Conservation (phyloP, 2,329 filamentous ascomycete genomes). For the Fusarium sp. region DNA sequence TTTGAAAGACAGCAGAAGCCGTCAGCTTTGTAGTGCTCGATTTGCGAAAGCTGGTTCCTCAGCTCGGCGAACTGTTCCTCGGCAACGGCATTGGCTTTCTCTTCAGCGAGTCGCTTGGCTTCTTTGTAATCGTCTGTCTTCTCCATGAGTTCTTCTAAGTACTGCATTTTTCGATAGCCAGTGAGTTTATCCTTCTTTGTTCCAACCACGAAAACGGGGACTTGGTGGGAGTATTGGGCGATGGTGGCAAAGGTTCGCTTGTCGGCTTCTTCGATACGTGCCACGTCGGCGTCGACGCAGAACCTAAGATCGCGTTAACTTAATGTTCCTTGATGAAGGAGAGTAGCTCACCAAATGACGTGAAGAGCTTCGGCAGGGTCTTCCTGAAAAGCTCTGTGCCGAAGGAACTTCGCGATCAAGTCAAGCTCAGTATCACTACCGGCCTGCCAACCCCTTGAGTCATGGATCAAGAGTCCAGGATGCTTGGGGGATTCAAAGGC, state of each 20-base stretch:
- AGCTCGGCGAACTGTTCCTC: conserved; percentile 38
- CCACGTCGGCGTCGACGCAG: conserved; percentile 39
- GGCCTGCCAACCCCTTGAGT: conserved; percentile 41
- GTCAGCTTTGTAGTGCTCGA: conserved; percentile 42
- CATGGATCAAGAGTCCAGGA: conserved; percentile 39
- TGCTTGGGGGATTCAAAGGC: conserved; percentile 41
- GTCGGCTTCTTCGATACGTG: conserved; percentile 42
- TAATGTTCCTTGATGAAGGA: fast-evolving
- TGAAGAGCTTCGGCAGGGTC: conserved; percentile 39
- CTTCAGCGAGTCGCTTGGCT: conserved; percentile 35
- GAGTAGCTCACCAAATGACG: conserved; percentile 28
- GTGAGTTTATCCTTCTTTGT: conserved; percentile 43
- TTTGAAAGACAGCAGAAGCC: conserved; percentile 41
- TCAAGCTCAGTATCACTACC: conserved; percentile 39
- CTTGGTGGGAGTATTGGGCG: conserved; percentile 39
- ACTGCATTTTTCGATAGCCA: conserved; percentile 29
- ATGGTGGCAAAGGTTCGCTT: conserved; percentile 41
- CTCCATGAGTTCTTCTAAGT: conserved; percentile 40
- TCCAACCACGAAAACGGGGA: conserved; percentile 40
- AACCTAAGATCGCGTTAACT: conserved; percentile 24
- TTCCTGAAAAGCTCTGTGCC: conserved; percentile 39
- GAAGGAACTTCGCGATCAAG: conserved; percentile 40
- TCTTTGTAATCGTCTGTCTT: conserved; percentile 40
- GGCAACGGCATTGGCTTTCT: conserved; percentile 34
- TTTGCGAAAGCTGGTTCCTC: conserved; percentile 36